phyloP scores from a whole-genome alignment of 2,329 filamentous ascomycete genomes.

The Beauveria caledonica region DNA sequence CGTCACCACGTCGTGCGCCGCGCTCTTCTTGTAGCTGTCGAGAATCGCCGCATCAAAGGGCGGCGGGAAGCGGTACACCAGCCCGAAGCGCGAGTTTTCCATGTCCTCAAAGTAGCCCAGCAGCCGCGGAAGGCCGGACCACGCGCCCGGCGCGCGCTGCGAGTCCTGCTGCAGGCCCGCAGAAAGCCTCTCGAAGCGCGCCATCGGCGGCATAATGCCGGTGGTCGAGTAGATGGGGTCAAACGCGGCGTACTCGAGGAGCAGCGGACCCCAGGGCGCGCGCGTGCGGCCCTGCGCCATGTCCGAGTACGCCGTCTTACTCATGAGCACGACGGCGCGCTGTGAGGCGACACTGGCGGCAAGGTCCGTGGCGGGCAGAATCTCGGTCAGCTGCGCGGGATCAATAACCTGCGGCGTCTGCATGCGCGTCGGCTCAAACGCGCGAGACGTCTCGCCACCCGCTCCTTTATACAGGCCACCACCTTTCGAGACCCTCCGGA shows the following conservation, averaged over 20 bases:
- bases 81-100: constrained; percentile 58
- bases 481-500: constrained; percentile 22
- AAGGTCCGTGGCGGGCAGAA: constrained; percentile 33
- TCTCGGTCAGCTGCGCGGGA: constrained; percentile 41
- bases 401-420: constrained; percentile 54
- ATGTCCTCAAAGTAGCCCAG: constrained; percentile 70
- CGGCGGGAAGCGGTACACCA: constrained; percentile 66
- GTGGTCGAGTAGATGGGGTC: constrained; percentile 54
- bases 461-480: constrained; percentile 26
- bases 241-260: constrained; percentile 64
- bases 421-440: constrained; percentile 53
- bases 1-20: constrained; percentile 43
- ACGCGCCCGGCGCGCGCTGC: constrained; percentile 44
- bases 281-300: constrained; percentile 34
- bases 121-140: constrained; percentile 53
- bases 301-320: constrained; percentile 43
- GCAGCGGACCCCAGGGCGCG: constrained; percentile 45
- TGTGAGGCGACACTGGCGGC: constrained; percentile 22
- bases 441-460: constrained; percentile 37
- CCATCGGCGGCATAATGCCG: constrained; percentile 56
- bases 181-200: constrained; percentile 55
- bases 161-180: constrained; percentile 48
- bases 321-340: constrained; percentile 41
- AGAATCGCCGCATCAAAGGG: constrained; percentile 52
- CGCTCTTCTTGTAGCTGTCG: constrained; percentile 41